Conservation (phyloP, 2,329 filamentous ascomycete species). For the Tolypocladium endophyticum region DNA sequence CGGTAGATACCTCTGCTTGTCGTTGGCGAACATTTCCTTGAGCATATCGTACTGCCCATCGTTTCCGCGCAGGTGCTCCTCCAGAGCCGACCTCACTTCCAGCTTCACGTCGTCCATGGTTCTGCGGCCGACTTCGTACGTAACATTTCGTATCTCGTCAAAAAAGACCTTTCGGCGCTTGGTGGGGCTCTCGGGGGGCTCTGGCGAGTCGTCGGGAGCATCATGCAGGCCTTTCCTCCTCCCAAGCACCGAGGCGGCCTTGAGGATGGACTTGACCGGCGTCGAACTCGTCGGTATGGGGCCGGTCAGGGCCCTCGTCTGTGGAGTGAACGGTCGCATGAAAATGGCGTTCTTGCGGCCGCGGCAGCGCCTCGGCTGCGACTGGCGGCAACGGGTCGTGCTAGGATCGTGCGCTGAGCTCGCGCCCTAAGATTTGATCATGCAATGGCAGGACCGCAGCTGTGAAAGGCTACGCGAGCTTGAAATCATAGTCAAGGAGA, state of each 20-base stretch:
- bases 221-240: conserved; percentile 33
- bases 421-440: background rate
- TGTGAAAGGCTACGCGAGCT: background rate
- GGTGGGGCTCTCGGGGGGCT: conserved; percentile 29
- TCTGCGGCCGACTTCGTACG: conserved; percentile 42
- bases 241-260: conserved; percentile 33
- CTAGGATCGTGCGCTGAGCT: background rate
- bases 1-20: conserved; percentile 29
- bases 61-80: conserved; percentile 44
- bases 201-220: conserved; percentile 26
- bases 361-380: background rate
- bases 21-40: conserved; percentile 46
- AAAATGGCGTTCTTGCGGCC: background rate
- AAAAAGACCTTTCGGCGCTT: conserved; percentile 50
- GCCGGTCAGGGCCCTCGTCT: conserved; percentile 21
- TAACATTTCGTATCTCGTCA: conserved; percentile 45
- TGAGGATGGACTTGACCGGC: conserved; percentile 44
- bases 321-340: conserved; percentile 24
- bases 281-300: conserved; percentile 22
- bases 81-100: conserved; percentile 44
- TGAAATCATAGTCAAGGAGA: background rate
- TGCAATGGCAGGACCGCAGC: background rate
- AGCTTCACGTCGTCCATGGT: conserved; percentile 45
- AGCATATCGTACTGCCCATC: conserved; percentile 52
- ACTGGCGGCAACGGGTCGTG: background rate